A percentile compares a stretch with the other conserved stretches of the same genome.
phyloP scores from a whole-genome alignment of 257 asterid species.

The Nemophila menziesii region DNA sequence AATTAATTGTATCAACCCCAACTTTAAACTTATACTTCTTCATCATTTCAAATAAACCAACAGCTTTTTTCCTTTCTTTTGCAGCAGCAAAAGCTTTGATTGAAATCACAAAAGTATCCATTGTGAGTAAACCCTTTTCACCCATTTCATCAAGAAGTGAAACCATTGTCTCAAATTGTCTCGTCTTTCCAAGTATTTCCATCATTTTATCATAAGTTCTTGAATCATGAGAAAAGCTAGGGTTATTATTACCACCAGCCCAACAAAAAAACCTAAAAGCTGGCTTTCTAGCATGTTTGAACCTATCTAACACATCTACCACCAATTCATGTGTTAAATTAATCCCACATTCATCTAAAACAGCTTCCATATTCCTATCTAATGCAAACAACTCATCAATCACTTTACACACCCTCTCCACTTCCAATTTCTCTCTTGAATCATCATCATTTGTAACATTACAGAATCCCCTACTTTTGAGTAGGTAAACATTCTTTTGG shows the following conservation, averaged over 20 bases:
- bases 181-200: constrained; percentile 61
- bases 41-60: constrained; percentile 72
- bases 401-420: constrained; percentile 57
- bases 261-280: constrained; percentile 81
- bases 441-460: constrained; percentile 17
- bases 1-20: constrained; percentile 53
- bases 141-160: constrained; percentile 82
- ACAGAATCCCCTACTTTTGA: constrained; percentile 28
- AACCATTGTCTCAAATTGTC: constrained; percentile 90
- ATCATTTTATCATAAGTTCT: constrained; percentile 63
- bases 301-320: constrained; percentile 56
- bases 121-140: constrained; percentile 50
- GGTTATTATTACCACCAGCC: constrained; percentile 48
- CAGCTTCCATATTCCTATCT: constrained; percentile 87
- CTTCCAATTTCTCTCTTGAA: constrained; percentile 45
- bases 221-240: constrained; percentile 50
- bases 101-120: constrained; percentile 53
- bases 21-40: constrained; percentile 53
- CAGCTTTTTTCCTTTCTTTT: constrained; percentile 70
- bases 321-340: constrained; percentile 58
- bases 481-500: not conserved
- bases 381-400: constrained; percentile 65
- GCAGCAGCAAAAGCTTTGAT: constrained; percentile 75
- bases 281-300: constrained; percentile 76
- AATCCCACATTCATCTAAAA: constrained; percentile 61